Conservation (phyloP, 495 filamentous ascomycete genomes). For the Penicillium soppii region DNA sequence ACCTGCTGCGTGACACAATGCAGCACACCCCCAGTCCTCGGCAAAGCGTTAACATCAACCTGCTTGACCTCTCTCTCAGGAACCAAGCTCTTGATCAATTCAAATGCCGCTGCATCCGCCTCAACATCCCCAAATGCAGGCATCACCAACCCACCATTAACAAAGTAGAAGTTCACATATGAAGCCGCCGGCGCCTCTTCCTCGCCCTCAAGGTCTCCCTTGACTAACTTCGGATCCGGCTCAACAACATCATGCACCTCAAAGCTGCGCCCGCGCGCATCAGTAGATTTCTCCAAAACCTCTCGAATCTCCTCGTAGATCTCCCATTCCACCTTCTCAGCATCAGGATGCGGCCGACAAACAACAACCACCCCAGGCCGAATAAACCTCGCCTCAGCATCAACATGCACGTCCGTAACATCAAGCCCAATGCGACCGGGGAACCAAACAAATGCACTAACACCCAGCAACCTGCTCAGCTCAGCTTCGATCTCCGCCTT, state of each 20-base stretch:
- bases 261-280: conserved; percentile 28
- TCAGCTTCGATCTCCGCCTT: conserved; percentile 23
- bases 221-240: conserved; percentile 27
- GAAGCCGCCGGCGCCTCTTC: conserved; percentile 26
- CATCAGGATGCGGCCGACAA: conserved; percentile 19
- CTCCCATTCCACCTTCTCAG: conserved; percentile 21
- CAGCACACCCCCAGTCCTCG: conserved; percentile 31
- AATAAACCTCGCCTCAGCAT: conserved; percentile 33
- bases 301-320: conserved; percentile 30
- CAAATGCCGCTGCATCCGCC: conserved; percentile 26
- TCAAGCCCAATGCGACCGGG: conserved; percentile 31
- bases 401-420: conserved; percentile 36
- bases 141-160: conserved; percentile 33
- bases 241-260: conserved; percentile 30
- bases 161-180: conserved; percentile 40
- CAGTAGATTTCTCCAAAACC: conserved; percentile 18
- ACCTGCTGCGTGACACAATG: conserved; percentile 39
- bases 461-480: conserved; percentile 22
- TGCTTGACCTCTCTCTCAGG: conserved; percentile 26
- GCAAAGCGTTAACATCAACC: conserved; percentile 28
- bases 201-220: conserved; percentile 17
- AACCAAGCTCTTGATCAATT: conserved; percentile 20
- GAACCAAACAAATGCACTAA: conserved; percentile 34
- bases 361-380: conserved; percentile 34
- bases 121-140: conserved; percentile 32